Conservation (phyloP, 441 rosid genomes). For the Corymbia citriodora region DNA sequence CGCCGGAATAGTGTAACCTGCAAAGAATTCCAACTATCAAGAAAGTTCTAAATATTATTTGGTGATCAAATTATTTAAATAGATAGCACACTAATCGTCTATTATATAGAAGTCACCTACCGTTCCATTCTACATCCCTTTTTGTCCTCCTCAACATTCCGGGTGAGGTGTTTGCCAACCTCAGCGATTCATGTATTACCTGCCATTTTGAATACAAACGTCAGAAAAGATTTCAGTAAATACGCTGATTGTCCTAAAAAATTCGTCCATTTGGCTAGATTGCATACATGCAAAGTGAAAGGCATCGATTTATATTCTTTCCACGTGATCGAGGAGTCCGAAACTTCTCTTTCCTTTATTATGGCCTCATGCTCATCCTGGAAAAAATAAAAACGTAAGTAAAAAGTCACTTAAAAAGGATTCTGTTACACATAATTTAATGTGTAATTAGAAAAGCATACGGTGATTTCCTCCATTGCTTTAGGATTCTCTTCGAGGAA, state of each 20-base stretch:
- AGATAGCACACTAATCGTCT: neutral
- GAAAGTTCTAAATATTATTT: neutral
- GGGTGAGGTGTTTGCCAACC: conserved; percentile 10
- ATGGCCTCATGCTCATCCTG: conserved; percentile 31
- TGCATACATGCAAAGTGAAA: conserved; percentile 22
- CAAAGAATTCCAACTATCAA: neutral
- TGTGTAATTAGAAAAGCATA: neutral
- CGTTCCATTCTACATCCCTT: conserved; percentile 17
- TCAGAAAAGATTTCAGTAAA: neutral
- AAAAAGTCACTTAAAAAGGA: neutral
- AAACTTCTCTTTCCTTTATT: conserved; percentile 1
- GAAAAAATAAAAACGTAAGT: too few relatives aligned
- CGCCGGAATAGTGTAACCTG: conserved; percentile 37
- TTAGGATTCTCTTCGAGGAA: conserved; percentile 20
- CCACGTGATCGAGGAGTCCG: conserved; percentile 20
- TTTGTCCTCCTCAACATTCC: conserved; percentile 13
- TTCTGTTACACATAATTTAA: neutral
- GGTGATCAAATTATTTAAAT: neutral
- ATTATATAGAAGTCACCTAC: neutral
- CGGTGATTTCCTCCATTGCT: conserved; percentile 15
- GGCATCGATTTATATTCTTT: conserved; percentile 35
- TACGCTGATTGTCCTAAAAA: neutral
- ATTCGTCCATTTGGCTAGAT: neutral
- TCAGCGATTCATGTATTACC: conserved; percentile 29
- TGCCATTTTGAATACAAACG: neutral